Evolutionary conservation across 1,284 basidiomycete genomes (phyloP), one percentile per base, ranked within the genome.

Genomic region (Ustilago loliicola): DNA sequence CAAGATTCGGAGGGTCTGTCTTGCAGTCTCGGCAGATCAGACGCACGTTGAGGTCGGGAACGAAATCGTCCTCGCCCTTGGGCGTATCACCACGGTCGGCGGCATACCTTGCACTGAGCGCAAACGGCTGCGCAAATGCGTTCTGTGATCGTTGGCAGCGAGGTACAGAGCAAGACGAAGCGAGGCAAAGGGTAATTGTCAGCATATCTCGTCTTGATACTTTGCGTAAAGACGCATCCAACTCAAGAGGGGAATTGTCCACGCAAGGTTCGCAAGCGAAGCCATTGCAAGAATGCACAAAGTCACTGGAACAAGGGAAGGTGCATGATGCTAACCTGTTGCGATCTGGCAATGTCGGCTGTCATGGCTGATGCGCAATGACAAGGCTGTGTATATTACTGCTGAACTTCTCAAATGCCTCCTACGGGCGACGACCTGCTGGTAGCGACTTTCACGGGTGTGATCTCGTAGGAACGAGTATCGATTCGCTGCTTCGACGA

Each of bases 1-100:
- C 90, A 83, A 99, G 94, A 79, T 96, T 93, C 17, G 95, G 94
- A 81, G 94, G 94, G 70, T 94, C 94, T 84, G 93, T 92, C 87
- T 92, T 90, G 88, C 96, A 98, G 84, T 98, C 95, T 27, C 94
- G 95, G 86, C 96, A 98, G 52, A 84, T 77, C 55, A 86, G 73
- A 21, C 79, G 74, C 21, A 85, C 81, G 52, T 80, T 82, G 61
- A 85, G 79, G 48, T 84, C 83, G 3, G 82, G 83, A 1, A 83
- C 75, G 54, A 85, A 85, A 48, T 70, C 74, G n/a, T 80, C 79
- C 53, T 80, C 79, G 58, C 69, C 69, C 57, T 79, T 78, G 38
- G 77, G 77, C 11, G 72, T 73, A 51, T 74, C 80, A 29, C 79
- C 81, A 27, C 81, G 81, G 36, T 80, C 81, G 13, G 79, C 81